Percentiles rank a stretch among this genome's conserved stretches.
Conservation (phyloP, 768 basidiomycete species). For the Lactifluus piperatus region DNA sequence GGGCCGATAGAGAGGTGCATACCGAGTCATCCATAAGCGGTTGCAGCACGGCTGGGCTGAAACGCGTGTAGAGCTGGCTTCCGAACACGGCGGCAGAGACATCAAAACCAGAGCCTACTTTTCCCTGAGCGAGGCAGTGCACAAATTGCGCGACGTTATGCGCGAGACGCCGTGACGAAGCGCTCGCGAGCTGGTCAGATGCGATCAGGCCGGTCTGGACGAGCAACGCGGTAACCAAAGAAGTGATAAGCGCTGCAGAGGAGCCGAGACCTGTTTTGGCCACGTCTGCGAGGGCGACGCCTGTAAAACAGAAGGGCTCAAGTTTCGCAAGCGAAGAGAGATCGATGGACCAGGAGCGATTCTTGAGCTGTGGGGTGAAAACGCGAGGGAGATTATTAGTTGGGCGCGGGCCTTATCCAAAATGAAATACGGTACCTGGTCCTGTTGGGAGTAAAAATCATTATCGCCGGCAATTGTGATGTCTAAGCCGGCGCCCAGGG, state of each 20-base stretch:
- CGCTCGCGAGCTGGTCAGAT: constrained; percentile 34
- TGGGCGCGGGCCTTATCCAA: background rate
- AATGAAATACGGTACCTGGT: constrained; percentile 46
- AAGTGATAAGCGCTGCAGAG: constrained; percentile 94
- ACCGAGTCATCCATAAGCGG: constrained; percentile 52
- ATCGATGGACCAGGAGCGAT: constrained; percentile 51
- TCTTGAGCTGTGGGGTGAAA: constrained; percentile 44
- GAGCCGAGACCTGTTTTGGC: constrained; percentile 99
- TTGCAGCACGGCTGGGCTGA: constrained; percentile 63
- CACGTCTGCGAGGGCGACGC: constrained; percentile 64
- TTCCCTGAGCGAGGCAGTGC: constrained; percentile 95
- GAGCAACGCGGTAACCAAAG: constrained; percentile 79
- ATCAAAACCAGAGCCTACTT: constrained; percentile 97
- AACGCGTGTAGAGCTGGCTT: constrained; percentile 87
- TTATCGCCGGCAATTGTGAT: constrained; percentile 88
- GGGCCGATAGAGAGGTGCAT: constrained; percentile 19
- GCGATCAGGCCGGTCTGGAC: constrained; percentile 63
- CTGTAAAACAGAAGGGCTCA: constrained; percentile 67
- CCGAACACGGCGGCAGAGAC: constrained; percentile 92
- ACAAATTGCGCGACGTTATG: constrained; percentile 94
- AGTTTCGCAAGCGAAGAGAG: constrained; percentile 57
- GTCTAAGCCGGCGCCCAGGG: constrained; percentile 50
- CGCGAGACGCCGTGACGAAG: constrained; percentile 46
- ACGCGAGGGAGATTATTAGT: background rate
- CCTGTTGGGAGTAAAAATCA: constrained; percentile 94